Percentiles rank a stretch among this genome's conserved stretches.
Evolutionary conservation across 805 yeast genomes (phyloP).

Genomic region (Komagataella phaffii): DNA sequence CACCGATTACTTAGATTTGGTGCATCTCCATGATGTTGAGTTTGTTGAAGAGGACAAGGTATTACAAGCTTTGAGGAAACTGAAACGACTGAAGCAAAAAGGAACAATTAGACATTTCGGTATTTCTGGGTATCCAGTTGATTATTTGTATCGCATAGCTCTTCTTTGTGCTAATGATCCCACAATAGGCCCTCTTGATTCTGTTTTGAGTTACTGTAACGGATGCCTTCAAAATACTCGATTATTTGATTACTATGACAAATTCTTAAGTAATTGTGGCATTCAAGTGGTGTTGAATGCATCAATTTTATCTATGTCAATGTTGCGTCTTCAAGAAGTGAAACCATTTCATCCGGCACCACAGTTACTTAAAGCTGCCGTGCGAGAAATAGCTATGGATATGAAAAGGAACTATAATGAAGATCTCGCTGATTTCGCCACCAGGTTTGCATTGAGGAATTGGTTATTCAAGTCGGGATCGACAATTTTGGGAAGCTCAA

Average conservation of each 20-base stretch:
- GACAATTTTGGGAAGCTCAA: conserved; percentile 71
- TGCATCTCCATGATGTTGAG: conserved; percentile 84
- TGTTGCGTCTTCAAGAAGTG: conserved; percentile 55
- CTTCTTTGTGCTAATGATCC: conserved; percentile 17
- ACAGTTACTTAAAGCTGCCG: conserved; percentile 37
- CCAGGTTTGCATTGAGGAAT: conserved; percentile 53
- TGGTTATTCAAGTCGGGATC: conserved; percentile 42
- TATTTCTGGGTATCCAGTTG: conserved; percentile 78
- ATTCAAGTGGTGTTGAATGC: conserved; percentile 60
- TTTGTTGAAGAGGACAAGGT: conserved; percentile 47
- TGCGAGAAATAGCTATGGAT: conserved; percentile 27
- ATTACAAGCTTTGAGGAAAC: conserved; percentile 47
- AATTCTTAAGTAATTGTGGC: conserved; percentile 37
- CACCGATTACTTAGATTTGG: conserved; percentile 64
- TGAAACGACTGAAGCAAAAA: conserved; percentile 44
- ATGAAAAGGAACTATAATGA: conserved; percentile 24
- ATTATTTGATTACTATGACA: conserved; percentile 31
- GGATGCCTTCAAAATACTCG: conserved; percentile 67
- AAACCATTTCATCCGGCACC: conserved; percentile 76
- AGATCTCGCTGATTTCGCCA: conserved; percentile 74
- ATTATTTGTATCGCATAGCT: conserved; percentile 45
- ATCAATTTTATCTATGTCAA: conserved; percentile 80
- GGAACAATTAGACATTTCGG: conserved; percentile 62
- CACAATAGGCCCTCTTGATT: conserved; percentile 55
- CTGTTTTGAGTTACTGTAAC: conserved; percentile 66